These are phyloP conservation scores for Leptodermis oblonga DNA, from an alignment of 257 asterid species.

Conservation along the genomic window DNA sequence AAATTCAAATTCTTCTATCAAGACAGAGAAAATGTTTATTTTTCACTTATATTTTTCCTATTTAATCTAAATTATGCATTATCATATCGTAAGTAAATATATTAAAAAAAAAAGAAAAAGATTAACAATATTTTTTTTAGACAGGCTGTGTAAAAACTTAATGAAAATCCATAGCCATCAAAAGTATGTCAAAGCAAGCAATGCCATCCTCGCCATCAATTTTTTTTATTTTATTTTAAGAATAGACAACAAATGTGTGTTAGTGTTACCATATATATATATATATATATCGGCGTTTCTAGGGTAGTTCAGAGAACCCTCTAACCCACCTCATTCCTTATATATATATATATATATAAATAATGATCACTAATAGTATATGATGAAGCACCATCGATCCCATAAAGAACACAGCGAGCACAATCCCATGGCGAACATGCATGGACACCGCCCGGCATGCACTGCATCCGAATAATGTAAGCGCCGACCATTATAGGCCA, in stretches of 20 bases:
- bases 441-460: constrained; percentile 22
- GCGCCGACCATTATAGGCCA: constrained; percentile 26
- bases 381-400: neutral
- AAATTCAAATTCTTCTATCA: too few relatives aligned
- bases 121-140: too few relatives aligned
- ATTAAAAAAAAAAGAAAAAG: too few relatives aligned
- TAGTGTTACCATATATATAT: neutral
- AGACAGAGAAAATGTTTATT: too few relatives aligned
- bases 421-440: constrained; percentile 1
- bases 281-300: too few relatives aligned
- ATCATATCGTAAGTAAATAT: too few relatives aligned
- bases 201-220: neutral
- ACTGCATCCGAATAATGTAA: constrained; percentile 1
- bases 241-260: constrained; percentile 6
- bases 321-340: too few relatives aligned
- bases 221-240: neutral
- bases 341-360: too few relatives aligned
- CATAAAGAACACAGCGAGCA: neutral
- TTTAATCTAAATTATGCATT: too few relatives aligned
- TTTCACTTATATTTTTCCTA: neutral
- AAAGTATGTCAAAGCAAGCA: neutral
- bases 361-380: too few relatives aligned
- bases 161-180: neutral
- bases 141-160: too few relatives aligned
- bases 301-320: too few relatives aligned